Base-by-base conservation (phyloP, 306 rosid species). In the Delonix regia region DNA sequence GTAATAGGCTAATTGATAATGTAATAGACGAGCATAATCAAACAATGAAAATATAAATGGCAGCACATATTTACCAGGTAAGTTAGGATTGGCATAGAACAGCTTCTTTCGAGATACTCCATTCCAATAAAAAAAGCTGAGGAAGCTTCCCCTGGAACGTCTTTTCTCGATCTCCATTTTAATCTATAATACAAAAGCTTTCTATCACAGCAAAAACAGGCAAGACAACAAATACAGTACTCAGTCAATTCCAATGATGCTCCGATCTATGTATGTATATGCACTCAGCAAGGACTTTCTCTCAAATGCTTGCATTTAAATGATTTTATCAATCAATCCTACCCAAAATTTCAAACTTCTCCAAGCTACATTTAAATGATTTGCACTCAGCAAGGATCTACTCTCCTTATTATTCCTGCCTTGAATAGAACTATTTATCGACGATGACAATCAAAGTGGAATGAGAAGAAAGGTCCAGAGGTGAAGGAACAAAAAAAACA, bases 81-180 rank as follows among this genome's bases (percentile, higher is more conserved):
- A 80, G 69, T 77, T 84, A 11, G 85, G 78, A 47, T 30, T 79
- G 67, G 77, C 72, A 12, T 53, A 45, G 66, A 89, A 78, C 48
- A 85, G 85, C 89, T 88, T 93, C 88, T 86, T 93, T 72, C 86
- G 82, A 77, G 96, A 87, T 85, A 86, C 90, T 2, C 89, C 90
- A 85, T 90, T 89, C 96, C 97, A 86, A 78, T 89, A 89, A 89
- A 90, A 90, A 79, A 93, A 85, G 83, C 83, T 86, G 64, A 90
- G 88, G 84, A 90, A 89, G 68, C 93, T 89, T 74, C 94, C 96
- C 83, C 80, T 89, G 10, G 93, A 87, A 73, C 94, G 91, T 75
- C 68, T 90, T 71, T 86, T 90, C 84, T 89, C 90, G 75, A 84
- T 84, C 83, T 86, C 97, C 97, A 93, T 88, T 75, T 34, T 63